Evolutionary conservation across 495 filamentous ascomycete genomes (phyloP).

Genomic region (Lasiosphaeris hirsuta): DNA sequence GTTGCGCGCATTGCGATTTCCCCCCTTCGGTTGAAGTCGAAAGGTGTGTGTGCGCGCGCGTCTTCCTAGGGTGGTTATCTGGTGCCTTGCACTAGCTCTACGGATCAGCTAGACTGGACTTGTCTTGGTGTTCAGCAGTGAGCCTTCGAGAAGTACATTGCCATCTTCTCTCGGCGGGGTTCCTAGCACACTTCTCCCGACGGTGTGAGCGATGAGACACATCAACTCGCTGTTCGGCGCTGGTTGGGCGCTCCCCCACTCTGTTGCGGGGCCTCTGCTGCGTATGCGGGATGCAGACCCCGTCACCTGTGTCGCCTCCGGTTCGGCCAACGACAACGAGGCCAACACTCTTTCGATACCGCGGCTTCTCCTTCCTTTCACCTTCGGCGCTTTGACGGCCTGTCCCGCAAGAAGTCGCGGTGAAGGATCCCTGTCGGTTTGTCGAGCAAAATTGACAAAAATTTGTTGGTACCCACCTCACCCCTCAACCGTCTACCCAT

Average conservation of each 20-base stretch:
- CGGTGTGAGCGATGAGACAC: constrained; percentile 1
- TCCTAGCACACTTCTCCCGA: background rate
- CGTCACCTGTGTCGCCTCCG: background rate
- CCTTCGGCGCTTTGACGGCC: constrained; percentile 15
- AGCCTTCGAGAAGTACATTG: no score
- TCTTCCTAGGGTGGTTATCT: no score
- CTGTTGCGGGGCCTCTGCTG: background rate
- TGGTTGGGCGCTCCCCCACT: constrained; percentile 4
- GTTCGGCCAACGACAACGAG: no score
- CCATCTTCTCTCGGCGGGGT: background rate
- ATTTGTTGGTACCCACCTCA: background rate
- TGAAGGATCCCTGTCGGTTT: constrained; percentile 10
- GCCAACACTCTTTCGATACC: no score
- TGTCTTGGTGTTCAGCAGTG: no score
- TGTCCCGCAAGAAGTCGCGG: constrained; percentile 15
- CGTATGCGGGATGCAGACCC: constrained; percentile 6
- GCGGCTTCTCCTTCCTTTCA: background rate
- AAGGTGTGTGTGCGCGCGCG: no score
- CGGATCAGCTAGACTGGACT: no score
- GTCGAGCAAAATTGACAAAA: background rate
- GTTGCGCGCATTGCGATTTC: no score
- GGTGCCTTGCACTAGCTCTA: no score
- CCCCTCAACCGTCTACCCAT: background rate
- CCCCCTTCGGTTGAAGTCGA: no score
- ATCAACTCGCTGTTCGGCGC: constrained; percentile 2